A percentile compares a stretch with the other conserved stretches of the same genome.
These are phyloP conservation scores for Colletotrichum camelliae DNA, from an alignment of 2,329 filamentous ascomycete species.

Conservation along the genomic window DNA sequence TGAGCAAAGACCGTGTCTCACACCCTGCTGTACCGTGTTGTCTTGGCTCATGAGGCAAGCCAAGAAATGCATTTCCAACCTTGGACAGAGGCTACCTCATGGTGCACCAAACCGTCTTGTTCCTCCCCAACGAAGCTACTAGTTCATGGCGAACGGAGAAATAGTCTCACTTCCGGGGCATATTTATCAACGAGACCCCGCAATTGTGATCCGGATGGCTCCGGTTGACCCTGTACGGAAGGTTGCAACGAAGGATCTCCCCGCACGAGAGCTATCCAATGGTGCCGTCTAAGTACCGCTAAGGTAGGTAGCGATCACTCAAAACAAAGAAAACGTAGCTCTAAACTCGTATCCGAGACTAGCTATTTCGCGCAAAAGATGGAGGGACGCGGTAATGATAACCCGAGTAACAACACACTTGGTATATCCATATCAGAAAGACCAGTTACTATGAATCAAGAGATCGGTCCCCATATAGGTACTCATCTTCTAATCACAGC, in stretches of 20 bases:
- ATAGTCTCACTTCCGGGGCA: background rate
- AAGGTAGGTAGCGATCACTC: too few relatives aligned
- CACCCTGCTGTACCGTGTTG: background rate
- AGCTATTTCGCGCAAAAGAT: too few relatives aligned
- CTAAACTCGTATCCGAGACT: too few relatives aligned
- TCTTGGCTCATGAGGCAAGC: background rate
- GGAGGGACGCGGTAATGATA: background rate
- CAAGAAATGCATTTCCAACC: background rate
- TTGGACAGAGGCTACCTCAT: background rate
- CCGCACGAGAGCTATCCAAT: background rate
- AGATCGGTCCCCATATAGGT: background rate
- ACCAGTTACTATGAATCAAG: background rate
- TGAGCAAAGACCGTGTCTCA: background rate
- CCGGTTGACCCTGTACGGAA: background rate
- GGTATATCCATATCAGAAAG: background rate
- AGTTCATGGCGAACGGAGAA: background rate
- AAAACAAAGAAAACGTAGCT: too few relatives aligned
- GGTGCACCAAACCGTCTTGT: background rate
- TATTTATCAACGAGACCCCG: background rate
- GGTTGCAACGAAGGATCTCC: background rate
- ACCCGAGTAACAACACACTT: background rate
- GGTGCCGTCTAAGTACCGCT: too few relatives aligned
- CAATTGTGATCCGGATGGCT: background rate
- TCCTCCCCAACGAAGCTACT: background rate
- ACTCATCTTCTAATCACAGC: background rate